phyloP scores from a whole-genome alignment of 352 stramenopile species.

The Phytophthora fragariaefolia region DNA sequence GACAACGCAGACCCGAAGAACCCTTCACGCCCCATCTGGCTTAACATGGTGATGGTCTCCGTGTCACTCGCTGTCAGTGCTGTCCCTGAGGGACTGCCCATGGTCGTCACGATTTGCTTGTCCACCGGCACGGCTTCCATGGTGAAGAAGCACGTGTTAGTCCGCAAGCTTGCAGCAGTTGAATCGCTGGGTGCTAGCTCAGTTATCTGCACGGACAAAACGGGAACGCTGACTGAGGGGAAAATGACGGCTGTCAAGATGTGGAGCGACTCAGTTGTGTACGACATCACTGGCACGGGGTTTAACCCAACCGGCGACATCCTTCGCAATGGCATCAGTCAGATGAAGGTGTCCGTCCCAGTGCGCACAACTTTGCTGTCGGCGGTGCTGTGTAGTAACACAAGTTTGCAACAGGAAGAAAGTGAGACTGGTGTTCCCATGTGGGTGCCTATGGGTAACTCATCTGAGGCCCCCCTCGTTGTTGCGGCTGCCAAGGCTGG shows the following conservation, averaged over 20 bases:
- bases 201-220: constrained; percentile 95
- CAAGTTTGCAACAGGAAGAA: constrained; percentile 62
- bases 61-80: constrained; percentile 88
- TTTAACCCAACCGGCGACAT: constrained; percentile 69
- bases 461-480: constrained; percentile 70
- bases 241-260: constrained; percentile 86
- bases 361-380: constrained; percentile 62
- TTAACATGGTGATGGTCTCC: constrained; percentile 96
- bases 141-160: constrained; percentile 84
- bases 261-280: constrained; percentile 64
- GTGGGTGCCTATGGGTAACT: constrained; percentile 75
- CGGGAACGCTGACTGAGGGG: constrained; percentile 91
- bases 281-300: constrained; percentile 58
- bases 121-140: constrained; percentile 76
- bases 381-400: constrained; percentile 74
- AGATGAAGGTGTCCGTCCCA: constrained; percentile 47
- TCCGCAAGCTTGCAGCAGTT: constrained; percentile 84
- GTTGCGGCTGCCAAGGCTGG: constrained; percentile 69
- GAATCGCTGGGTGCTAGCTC: constrained; percentile 90
- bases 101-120: constrained; percentile 82
- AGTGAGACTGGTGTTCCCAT: constrained; percentile 41
- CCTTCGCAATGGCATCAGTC: constrained; percentile 46
- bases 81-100: constrained; percentile 75
- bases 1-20: constrained; percentile 69
- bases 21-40: constrained; percentile 83